Conservation (phyloP, 495 filamentous ascomycete species). For the Aspergillus funiculosus region DNA sequence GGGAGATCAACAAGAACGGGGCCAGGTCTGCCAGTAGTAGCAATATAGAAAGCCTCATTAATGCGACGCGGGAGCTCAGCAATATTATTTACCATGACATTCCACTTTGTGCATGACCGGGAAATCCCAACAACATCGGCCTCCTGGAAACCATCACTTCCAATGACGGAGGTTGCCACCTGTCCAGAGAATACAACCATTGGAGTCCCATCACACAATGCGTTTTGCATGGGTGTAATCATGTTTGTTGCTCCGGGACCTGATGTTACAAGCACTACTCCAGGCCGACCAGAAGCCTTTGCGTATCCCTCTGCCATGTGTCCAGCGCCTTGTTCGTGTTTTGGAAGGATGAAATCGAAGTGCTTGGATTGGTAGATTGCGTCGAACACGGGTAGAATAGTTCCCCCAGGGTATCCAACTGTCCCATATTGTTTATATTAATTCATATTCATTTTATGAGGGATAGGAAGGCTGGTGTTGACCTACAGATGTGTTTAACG, state of each 20-base stretch:
- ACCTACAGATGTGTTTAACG: conserved; percentile 89
- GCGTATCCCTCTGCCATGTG: conserved; percentile 66
- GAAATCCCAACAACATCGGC: conserved; percentile 59
- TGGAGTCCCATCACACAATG: conserved; percentile 55
- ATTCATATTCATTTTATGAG: conserved; percentile 4
- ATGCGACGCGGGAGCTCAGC: conserved; percentile 54
- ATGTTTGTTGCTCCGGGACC: conserved; percentile 61
- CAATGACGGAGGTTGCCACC: conserved; percentile 50
- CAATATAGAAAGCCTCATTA: conserved; percentile 59
- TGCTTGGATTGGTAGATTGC: conserved; percentile 58
- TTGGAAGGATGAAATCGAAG: conserved; percentile 57
- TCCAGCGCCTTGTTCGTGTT: conserved; percentile 60
- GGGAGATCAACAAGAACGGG: conserved; percentile 59
- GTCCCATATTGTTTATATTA: background rate
- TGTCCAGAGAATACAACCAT: conserved; percentile 60
- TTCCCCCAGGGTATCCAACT: conserved; percentile 46
- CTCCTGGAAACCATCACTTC: conserved; percentile 59
- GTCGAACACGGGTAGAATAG: conserved; percentile 52
- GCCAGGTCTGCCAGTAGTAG: conserved; percentile 53
- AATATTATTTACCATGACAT: conserved; percentile 56
- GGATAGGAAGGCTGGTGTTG: conserved; percentile 5
- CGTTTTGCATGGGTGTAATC: conserved; percentile 58
- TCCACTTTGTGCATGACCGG: conserved; percentile 60
- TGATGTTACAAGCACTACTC: conserved; percentile 60
- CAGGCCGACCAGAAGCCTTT: conserved; percentile 53